Evolutionary conservation across 2,329 filamentous ascomycete species (phyloP).

Genomic region (Monosporascus sp.): DNA sequence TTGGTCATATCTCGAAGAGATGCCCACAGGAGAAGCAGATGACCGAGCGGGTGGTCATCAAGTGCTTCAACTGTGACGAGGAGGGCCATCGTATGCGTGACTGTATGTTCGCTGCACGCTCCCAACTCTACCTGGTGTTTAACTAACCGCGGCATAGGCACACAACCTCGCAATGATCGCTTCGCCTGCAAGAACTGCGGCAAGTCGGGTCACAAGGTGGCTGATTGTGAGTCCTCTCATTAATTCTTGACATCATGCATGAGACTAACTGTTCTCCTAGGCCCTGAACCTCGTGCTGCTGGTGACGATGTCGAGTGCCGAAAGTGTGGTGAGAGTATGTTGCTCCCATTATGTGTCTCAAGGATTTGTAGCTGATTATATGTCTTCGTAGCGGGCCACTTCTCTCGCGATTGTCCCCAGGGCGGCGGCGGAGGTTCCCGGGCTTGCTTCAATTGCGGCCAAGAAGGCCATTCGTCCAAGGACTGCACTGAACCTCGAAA

Average conservation of each 20-base stretch:
- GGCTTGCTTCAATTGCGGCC: slow-evolving; percentile 58
- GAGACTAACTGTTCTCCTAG: slow-evolving; percentile 17
- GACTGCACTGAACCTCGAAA: slow-evolving; percentile 45
- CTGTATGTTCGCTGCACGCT: slow-evolving; percentile 44
- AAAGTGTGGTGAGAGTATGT: slow-evolving; percentile 57
- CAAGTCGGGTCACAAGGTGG: slow-evolving; percentile 44
- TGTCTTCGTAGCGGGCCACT: slow-evolving; percentile 49
- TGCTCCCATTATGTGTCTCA: neutral
- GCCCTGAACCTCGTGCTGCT: slow-evolving; percentile 54
- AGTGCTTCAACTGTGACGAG: slow-evolving; percentile 60
- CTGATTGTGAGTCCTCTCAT: slow-evolving; percentile 40
- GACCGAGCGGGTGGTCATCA: slow-evolving; percentile 40
- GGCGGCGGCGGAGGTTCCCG: slow-evolving; percentile 48
- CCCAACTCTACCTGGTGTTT: neutral
- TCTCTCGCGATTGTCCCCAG: slow-evolving; percentile 58
- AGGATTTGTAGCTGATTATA: slow-evolving; percentile 6
- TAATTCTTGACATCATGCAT: slow-evolving; percentile 4
- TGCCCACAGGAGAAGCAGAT: slow-evolving; percentile 56
- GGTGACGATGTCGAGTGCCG: slow-evolving; percentile 57
- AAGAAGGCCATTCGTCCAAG: slow-evolving; percentile 52
- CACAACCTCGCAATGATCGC: slow-evolving; percentile 55
- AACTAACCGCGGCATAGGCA: slow-evolving; percentile 35
- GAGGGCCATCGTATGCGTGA: slow-evolving; percentile 64
- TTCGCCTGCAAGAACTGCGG: slow-evolving; percentile 66
- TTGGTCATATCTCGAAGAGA: slow-evolving; percentile 56